Evolutionary conservation across 2,329 filamentous ascomycete genomes (phyloP).

Genomic region (Scedosporium dehoogii): DNA sequence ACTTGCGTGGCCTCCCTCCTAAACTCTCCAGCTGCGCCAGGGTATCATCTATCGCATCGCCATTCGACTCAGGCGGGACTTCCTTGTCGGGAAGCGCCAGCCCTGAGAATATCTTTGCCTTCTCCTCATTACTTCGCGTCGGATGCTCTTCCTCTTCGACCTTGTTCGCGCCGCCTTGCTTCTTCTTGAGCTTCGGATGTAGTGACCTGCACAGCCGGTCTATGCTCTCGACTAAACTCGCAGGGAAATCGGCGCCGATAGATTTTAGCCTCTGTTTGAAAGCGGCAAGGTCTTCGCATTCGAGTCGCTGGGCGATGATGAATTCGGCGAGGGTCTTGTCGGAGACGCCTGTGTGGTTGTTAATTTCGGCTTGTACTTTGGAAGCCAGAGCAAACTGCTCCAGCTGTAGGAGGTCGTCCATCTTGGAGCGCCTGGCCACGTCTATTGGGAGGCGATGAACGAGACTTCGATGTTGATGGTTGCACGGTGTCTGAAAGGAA

Average conservation of each 20-base stretch:
- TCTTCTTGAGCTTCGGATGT: constrained; percentile 77
- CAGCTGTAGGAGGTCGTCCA: constrained; percentile 87
- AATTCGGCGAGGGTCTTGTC: constrained; percentile 97
- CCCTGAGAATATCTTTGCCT: constrained; percentile 82
- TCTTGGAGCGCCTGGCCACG: constrained; percentile 25
- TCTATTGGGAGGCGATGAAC: no score
- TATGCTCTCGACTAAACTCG: constrained; percentile 81
- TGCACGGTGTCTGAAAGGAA: no score
- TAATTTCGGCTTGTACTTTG: constrained; percentile 86
- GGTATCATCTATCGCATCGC: constrained; percentile 80
- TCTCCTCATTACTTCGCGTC: constrained; percentile 35
- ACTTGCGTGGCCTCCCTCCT: constrained; percentile 35
- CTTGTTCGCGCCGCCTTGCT: constrained; percentile 14
- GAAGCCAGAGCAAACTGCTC: constrained; percentile 91
- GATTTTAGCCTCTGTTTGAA: constrained; percentile 69
- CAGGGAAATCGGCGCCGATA: constrained; percentile 73
- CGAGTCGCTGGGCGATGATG: constrained; percentile 78
- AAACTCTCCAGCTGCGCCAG: constrained; percentile 83
- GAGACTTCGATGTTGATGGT: no score
- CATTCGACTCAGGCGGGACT: constrained; percentile 25
- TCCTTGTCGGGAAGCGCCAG: constrained; percentile 77
- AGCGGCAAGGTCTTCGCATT: constrained; percentile 58
- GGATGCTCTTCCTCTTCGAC: constrained; percentile 1
- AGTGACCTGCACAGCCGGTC: constrained; percentile 81
- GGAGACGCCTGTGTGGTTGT: constrained; percentile 84